phyloP scores from a whole-genome alignment of 805 yeast genomes.

The Lachancea sp. region DNA sequence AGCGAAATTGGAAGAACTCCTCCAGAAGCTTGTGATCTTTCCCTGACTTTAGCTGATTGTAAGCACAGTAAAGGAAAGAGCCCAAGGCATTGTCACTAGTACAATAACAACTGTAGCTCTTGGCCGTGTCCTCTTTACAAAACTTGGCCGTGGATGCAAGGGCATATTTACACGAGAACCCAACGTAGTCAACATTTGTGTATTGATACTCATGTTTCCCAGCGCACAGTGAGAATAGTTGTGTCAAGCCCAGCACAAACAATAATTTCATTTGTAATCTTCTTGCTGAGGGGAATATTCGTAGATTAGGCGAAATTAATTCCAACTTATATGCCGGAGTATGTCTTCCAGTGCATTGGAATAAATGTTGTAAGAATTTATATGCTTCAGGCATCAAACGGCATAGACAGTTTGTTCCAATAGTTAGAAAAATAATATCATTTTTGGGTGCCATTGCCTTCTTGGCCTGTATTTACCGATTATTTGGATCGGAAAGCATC shows the following conservation, averaged over 20 bases:
- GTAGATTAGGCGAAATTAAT: too few relatives aligned
- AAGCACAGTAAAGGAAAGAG: constrained; percentile 29
- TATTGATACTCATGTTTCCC: constrained; percentile 11
- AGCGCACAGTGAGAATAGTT: neutral
- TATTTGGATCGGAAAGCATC: too few relatives aligned
- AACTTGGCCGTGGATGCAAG: constrained; percentile 19
- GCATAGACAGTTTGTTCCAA: too few relatives aligned
- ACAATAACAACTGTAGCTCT: constrained; percentile 25
- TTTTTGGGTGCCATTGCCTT: neutral
- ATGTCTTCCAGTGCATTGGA: neutral
- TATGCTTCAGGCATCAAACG: neutral
- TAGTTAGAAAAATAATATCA: too few relatives aligned
- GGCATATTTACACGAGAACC: constrained; percentile 26
- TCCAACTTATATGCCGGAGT: too few relatives aligned
- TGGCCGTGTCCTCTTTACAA: constrained; percentile 20
- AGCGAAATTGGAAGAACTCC: constrained; percentile 23
- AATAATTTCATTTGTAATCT: constrained; percentile 1
- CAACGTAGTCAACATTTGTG: constrained; percentile 15
- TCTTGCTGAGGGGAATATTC: too few relatives aligned
- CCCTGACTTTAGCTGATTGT: constrained; percentile 12
- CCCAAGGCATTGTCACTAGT: constrained; percentile 27
- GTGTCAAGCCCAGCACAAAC: neutral
- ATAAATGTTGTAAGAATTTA: neutral
- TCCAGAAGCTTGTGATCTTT: constrained; percentile 15
- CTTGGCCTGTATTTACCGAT: too few relatives aligned